These are phyloP conservation scores for Pythium angustatum DNA, from an alignment of 352 stramenopile genomes.

Conservation along the genomic window DNA sequence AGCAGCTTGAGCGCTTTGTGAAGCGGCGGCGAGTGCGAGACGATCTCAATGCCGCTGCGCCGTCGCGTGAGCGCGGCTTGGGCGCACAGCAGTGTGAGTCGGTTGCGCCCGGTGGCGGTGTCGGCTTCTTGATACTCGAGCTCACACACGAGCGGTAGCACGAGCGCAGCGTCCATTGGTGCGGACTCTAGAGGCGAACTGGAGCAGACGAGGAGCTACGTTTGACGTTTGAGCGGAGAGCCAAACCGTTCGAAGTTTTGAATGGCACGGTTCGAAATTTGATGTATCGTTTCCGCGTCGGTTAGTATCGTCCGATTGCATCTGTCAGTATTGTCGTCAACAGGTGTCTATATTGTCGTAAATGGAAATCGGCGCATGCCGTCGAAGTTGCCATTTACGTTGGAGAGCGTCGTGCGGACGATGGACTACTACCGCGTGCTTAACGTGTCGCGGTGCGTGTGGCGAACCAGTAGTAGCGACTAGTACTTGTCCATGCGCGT, in stretches of 20 bases:
- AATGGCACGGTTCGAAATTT: conserved; percentile 27
- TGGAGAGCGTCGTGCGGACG: neutral
- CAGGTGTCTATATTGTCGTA: conserved; percentile 4
- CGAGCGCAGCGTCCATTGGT: too few species aligned
- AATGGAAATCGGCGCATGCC: conserved; percentile 6
- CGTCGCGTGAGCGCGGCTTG: conserved; percentile 47
- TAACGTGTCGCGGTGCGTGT: conserved; percentile 60
- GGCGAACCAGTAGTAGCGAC: too few species aligned
- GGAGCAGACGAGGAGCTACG: conserved; percentile 11
- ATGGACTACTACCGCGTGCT: conserved; percentile 84
- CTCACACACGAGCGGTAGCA: conserved; percentile 36
- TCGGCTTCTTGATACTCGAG: conserved; percentile 65
- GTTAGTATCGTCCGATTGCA: neutral
- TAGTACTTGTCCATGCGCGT: too few species aligned
- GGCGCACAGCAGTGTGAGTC: conserved; percentile 40
- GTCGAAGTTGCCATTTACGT: conserved; percentile 5
- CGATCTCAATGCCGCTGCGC: conserved; percentile 54
- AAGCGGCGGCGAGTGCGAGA: conserved; percentile 48
- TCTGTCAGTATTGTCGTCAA: neutral
- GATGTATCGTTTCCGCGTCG: conserved; percentile 11
- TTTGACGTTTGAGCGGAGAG: neutral
- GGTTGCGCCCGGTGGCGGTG: conserved; percentile 48
- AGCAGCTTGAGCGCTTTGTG: conserved; percentile 56
- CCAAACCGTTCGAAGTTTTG: conserved; percentile 9
- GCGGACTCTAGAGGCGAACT: neutral